Base-by-base conservation (phyloP, 352 stramenopile genomes). In the Phytopythium montanum region DNA sequence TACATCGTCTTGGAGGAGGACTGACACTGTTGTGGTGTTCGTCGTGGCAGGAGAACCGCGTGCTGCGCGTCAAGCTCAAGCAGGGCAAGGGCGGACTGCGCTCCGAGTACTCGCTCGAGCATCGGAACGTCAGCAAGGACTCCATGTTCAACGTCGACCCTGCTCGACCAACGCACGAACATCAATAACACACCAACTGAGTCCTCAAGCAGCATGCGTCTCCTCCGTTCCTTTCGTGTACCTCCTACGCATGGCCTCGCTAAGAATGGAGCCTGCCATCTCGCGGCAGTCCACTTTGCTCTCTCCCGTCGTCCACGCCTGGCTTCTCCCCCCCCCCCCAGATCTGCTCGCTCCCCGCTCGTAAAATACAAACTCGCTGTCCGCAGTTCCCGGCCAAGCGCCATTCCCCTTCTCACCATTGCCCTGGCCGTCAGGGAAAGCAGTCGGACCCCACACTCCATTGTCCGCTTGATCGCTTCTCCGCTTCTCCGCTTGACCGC, bases 111-210 rank as follows among this genome's bases (percentile, higher is more conserved):
- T 67, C 65, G 19, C 65, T 55, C 25, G 61, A 60, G 33, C 72
- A 78, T 12, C 68, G 60, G 29, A 78, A 70, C 42, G 70, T 78
- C 44, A 88, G 79, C 60, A 76, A 72, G 38, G 70, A 85, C 53
- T 88, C 75, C 16, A 86, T 88, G 74, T 86, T 88, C 56, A 86
- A 76, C 61, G 63, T 77, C 33, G 61, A 75, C 9, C 54, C 60
- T 12, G 39, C 39, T 29, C 54, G 48, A 18, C 26, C 23, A 12
- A 42, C 5, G 33, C 36, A n/a, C 36, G 5, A 42, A 18, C 36
- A 18, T 14, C 12, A 38, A 38, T n/a, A n/a, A n/a, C n/a, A n/a
- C n/a, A n/a, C n/a, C 33, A 38, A 38, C 12, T 12, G 33, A 38
- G 33, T 38, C 12, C 36, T n/a, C 36, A 42, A 42, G 36, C 36